phyloP scores from a whole-genome alignment of 257 asterid genomes.

The Lavandula angustifolia region DNA sequence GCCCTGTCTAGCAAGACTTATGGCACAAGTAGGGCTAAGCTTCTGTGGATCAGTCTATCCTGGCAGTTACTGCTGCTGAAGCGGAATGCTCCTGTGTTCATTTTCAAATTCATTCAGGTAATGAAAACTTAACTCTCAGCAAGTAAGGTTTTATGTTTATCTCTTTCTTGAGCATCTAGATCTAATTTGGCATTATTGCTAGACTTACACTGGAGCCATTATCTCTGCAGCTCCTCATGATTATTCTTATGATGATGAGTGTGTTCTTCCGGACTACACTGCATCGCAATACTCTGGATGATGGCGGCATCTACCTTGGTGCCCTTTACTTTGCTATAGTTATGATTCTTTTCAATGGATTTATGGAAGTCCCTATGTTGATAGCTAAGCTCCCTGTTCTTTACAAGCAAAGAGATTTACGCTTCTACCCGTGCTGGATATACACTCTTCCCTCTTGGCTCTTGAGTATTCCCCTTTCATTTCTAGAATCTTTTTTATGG shows the following conservation, averaged over 20 bases:
- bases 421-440: constrained; percentile 84
- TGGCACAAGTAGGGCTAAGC: constrained; percentile 52
- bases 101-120: constrained; percentile 73
- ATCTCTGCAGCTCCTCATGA: constrained; percentile 64
- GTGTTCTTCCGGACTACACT: constrained; percentile 80
- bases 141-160: background rate
- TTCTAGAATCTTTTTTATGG: constrained; percentile 76
- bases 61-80: constrained; percentile 69
- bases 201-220: constrained; percentile 11
- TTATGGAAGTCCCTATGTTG: constrained; percentile 77
- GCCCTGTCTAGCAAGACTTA: constrained; percentile 54
- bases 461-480: constrained; percentile 68
- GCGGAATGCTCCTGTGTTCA: constrained; percentile 62
- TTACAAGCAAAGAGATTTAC: constrained; percentile 87
- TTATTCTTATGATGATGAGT: constrained; percentile 70
- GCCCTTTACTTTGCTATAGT: constrained; percentile 78
- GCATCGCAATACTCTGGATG: constrained; percentile 57
- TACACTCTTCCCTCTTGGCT: constrained; percentile 87
- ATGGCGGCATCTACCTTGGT: constrained; percentile 82
- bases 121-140: constrained; percentile 2
- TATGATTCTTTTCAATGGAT: constrained; percentile 84
- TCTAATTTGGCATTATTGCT: constrained; percentile 5
- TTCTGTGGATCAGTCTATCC: constrained; percentile 54
- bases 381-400: constrained; percentile 82
- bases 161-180: constrained; percentile 18